Evolutionary conservation across 805 yeast species (phyloP), one percentile per base, ranked within the genome.

Genomic region (Candida khao-thaluensis): DNA sequence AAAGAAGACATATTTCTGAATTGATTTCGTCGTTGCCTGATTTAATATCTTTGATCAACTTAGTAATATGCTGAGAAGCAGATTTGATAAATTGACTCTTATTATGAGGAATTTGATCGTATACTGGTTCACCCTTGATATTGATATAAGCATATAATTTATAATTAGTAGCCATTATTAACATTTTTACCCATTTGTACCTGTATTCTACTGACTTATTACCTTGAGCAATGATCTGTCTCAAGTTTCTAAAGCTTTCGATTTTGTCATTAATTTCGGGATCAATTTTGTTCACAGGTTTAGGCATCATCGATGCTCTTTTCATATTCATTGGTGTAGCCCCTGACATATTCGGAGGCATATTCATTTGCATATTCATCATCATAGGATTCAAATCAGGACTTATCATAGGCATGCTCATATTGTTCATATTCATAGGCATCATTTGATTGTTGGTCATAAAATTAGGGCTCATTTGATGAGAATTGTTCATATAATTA

Each of bases 151-250:
- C 55, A 44, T 62, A 68, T 14, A 69, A 53, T 47, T 60, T 57
- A 48, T 51, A 60, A 45, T 66, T 67, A 21, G 64, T 59, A 10
- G 74, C 71, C 12, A 50, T 46, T 15, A 69, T 57, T 47, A 69
- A 54, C 69, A 62, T 65, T 42, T 66, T 64, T 36, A 64, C 60
- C 74, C 74, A 69, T 43, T 62, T 56, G 35, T 69, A 53, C 24
- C 74, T 49, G 48, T 54, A 69, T 43, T 67, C 72, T 24, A 56
- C 52, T 1, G 72, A 52, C 48, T 69, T 69, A 42, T 66, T 66
- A 9, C 74, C 74, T 2, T 66, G 49, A 1, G 72, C 65, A 33
- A 69, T 69, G 14, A 63, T 43, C 14, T 45, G 37, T 26, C 74
- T 57, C 39, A 69, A 56, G 21, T 46, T 51, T 17, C 56, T 46